phyloP scores from a whole-genome alignment of 1,284 basidiomycete genomes.

The Mycena sp. region DNA sequence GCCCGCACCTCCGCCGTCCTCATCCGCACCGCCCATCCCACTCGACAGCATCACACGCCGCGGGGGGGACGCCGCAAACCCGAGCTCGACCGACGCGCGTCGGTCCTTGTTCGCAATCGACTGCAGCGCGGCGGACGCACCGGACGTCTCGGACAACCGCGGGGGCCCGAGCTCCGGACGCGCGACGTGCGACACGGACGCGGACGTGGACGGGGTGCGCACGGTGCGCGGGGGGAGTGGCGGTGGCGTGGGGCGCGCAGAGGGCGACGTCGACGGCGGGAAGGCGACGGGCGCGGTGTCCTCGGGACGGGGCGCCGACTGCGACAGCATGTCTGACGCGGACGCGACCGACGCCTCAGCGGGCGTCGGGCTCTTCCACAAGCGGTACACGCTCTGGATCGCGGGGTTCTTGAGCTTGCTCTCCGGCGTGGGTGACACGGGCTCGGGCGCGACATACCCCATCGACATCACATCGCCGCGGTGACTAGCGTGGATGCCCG shows the following conservation, averaged over 20 bases:
- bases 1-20: neutral
- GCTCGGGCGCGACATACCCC: constrained; percentile 69
- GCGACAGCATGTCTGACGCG: too few species aligned
- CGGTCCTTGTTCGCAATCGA: constrained; percentile 30
- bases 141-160: constrained; percentile 5
- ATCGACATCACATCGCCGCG: constrained; percentile 83
- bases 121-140: constrained; percentile 25
- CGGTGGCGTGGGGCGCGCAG: constrained; percentile 15
- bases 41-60: constrained; percentile 19
- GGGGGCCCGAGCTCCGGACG: constrained; percentile 7
- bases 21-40: too few species aligned
- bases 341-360: constrained; percentile 3
- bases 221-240: constrained; percentile 19
- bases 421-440: constrained; percentile 49
- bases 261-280: constrained; percentile 1
- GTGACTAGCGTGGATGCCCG: constrained; percentile 81
- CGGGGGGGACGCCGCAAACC: constrained; percentile 16
- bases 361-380: constrained; percentile 61
- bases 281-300: neutral
- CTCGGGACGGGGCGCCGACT: neutral
- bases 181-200: constrained; percentile 19
- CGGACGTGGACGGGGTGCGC: constrained; percentile 22
- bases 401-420: constrained; percentile 57
- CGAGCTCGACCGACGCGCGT: constrained; percentile 26
- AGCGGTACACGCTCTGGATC: constrained; percentile 74